Evolutionary conservation across 2,329 filamentous ascomycete genomes (phyloP), one percentile per base, ranked within the genome.

Genomic region (Colletotrichum neosansevieriae): DNA sequence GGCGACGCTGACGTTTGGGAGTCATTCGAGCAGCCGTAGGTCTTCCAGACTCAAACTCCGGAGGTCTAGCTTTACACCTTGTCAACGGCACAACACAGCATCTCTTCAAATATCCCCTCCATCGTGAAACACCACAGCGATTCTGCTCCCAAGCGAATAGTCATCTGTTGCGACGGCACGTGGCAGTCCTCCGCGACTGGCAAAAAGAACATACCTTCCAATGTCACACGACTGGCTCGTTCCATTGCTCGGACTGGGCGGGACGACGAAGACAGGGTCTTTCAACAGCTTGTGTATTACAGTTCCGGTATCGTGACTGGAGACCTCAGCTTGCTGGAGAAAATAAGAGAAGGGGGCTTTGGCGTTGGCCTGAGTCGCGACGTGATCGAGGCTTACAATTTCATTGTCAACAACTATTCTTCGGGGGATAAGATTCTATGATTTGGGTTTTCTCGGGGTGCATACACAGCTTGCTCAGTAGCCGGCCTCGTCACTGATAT

Each of bases 361-460:
- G 11, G 63, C 34, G 38, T 38, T 3, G 65, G 65, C 1, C 32
- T 69, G 1, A 32, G 32, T 10, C 38, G 17, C 10, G 71, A 73
- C 19, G 63, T 74, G 29, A 63, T 72, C 12, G 76, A 80, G 57
- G 75, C 76, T 7, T 81, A 81, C 73, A 77, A 79, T 67, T 81
- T 80, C 51, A 68, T 80, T 17, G 78, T 76, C 68, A 73, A 76
- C 69, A 81, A 81, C 71, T 80, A 80, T 65, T 71, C 73, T 6
- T 76, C 76, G 32, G 77, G 76, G 19, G 79, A 81, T 64, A 71
- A 74, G 50, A 77, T 81, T 29, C 73, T 80, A 40, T 74, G 79
- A 38, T 73, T 79, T 9, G 80, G 80, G 6, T 82, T 81, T 71
- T 81, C 79, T 2, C 72, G 80, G 2, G 80, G 80, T 3, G 79